These are phyloP conservation scores for Penicillium palitans DNA, from an alignment of 2,329 filamentous ascomycete species.

Conservation along the genomic window DNA sequence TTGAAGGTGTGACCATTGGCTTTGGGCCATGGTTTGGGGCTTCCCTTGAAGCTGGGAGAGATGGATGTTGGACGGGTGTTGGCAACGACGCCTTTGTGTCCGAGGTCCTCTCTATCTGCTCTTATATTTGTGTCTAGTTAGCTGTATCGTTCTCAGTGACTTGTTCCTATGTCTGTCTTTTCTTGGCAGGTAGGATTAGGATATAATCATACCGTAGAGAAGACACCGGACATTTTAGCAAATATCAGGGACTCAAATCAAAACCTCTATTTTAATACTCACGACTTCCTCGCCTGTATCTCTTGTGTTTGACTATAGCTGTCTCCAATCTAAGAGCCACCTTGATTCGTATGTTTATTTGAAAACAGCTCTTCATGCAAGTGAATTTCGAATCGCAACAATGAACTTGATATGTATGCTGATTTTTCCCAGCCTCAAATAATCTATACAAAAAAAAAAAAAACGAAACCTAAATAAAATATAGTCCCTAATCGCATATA, in stretches of 20 bases:
- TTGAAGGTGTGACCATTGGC: slow-evolving; percentile 49
- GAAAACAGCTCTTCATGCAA: background rate
- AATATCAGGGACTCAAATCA: background rate
- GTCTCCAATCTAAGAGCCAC: background rate
- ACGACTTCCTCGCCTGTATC: background rate
- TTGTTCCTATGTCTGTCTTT: background rate
- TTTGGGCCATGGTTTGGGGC: slow-evolving; percentile 9
- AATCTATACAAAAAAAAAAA: background rate
- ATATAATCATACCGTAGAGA: background rate
- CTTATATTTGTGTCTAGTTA: background rate
- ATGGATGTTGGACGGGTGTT: slow-evolving; percentile 14
- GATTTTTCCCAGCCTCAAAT: background rate
- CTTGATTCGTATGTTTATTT: background rate
- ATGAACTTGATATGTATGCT: background rate
- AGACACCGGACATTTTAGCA: background rate
- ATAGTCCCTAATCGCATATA: background rate
- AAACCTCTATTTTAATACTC: too few relatives aligned
- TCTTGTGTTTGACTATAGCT: background rate
- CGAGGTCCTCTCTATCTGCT: background rate
- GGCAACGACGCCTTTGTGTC: background rate
- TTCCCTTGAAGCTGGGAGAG: background rate
- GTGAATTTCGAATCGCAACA: background rate
- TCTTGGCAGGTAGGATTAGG: background rate
- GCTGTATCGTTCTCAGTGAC: background rate
- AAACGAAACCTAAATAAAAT: background rate